phyloP scores from a whole-genome alignment of 2,329 filamentous ascomycete genomes.

The Fusarium sp. region DNA sequence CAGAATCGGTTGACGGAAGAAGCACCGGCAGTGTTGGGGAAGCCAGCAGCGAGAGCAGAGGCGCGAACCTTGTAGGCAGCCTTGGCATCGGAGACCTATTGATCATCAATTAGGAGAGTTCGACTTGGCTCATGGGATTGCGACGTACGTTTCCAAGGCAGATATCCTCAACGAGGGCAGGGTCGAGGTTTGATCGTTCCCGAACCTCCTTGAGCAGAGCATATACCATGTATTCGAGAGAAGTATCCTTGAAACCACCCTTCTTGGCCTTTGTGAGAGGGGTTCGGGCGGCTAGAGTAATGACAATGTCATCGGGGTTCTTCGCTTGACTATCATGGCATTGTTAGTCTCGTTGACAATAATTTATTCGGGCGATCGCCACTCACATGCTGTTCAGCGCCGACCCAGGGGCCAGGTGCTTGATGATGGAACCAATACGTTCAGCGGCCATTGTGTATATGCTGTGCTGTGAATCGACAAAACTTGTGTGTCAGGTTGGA shows the following conservation, averaged over 20 bases:
- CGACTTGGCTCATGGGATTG: background rate
- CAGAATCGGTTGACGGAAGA: conserved; percentile 95
- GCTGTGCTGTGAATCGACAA: background rate
- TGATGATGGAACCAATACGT: conserved; percentile 86
- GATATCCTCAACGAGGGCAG: conserved; percentile 86
- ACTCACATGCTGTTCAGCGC: conserved; percentile 81
- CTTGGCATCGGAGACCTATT: conserved; percentile 81
- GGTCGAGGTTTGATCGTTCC: conserved; percentile 79
- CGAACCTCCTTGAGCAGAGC: conserved; percentile 81
- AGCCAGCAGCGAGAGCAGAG: conserved; percentile 88
- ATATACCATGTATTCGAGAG: conserved; percentile 86
- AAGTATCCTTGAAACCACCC: conserved; percentile 95
- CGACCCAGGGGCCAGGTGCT: conserved; percentile 81
- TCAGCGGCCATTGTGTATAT: conserved; percentile 76
- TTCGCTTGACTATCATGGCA: conserved; percentile 75
- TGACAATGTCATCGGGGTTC: conserved; percentile 96
- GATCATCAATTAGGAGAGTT: background rate
- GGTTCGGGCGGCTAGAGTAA: conserved; percentile 90
- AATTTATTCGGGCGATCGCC: background rate
- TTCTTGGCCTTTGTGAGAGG: conserved; percentile 89
- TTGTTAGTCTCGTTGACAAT: conserved; percentile 4
- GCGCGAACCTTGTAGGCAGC: conserved; percentile 92
- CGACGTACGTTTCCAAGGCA: conserved; percentile 83
- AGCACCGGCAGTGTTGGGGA: conserved; percentile 87
- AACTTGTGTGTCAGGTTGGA: background rate